A percentile compares a stretch with the other conserved stretches of the same genome.
These are phyloP conservation scores for Ramichloridium luteum DNA, from an alignment of 2,329 filamentous ascomycete genomes.

Conservation along the genomic window DNA sequence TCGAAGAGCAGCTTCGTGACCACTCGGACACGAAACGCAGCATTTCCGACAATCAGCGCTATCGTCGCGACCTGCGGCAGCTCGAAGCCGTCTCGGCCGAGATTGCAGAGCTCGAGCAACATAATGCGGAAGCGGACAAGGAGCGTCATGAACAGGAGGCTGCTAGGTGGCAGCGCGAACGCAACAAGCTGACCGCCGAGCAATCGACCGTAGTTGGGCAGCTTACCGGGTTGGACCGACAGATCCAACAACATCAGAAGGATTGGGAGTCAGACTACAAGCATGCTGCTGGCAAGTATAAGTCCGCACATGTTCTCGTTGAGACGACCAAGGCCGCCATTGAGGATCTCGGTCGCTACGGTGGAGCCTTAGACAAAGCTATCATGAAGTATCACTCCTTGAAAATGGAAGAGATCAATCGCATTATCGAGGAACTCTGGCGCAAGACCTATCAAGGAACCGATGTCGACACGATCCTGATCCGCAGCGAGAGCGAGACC, in stretches of 20 bases:
- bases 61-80: slow-evolving; percentile 60
- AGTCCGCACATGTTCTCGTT: slow-evolving; percentile 77
- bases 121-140: slow-evolving; percentile 74
- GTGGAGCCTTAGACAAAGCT: slow-evolving; percentile 76
- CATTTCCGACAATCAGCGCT: slow-evolving; percentile 79
- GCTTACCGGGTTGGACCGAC: slow-evolving; percentile 74
- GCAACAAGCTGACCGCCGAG: slow-evolving; percentile 59
- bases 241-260: slow-evolving; percentile 56
- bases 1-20: slow-evolving; percentile 65
- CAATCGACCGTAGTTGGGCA: slow-evolving; percentile 62
- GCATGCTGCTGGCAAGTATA: slow-evolving; percentile 66
- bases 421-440: slow-evolving; percentile 93
- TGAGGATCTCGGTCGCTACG: slow-evolving; percentile 75
- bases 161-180: slow-evolving; percentile 51
- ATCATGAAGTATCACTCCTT: slow-evolving; percentile 94
- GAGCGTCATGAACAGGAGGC: slow-evolving; percentile 61
- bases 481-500: slow-evolving; percentile 66
- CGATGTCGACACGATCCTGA: slow-evolving; percentile 92
- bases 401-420: slow-evolving; percentile 98
- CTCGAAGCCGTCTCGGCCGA: slow-evolving; percentile 56
- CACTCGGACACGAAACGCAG: slow-evolving; percentile 74
- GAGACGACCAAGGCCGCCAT: slow-evolving; percentile 87
- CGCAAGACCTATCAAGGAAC: slow-evolving; percentile 92
- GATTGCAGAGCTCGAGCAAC: slow-evolving; percentile 60
- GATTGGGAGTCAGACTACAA: slow-evolving; percentile 85